Evolutionary conservation across 345 rosid genomes (phyloP).

Genomic region (Clausena lansium): DNA sequence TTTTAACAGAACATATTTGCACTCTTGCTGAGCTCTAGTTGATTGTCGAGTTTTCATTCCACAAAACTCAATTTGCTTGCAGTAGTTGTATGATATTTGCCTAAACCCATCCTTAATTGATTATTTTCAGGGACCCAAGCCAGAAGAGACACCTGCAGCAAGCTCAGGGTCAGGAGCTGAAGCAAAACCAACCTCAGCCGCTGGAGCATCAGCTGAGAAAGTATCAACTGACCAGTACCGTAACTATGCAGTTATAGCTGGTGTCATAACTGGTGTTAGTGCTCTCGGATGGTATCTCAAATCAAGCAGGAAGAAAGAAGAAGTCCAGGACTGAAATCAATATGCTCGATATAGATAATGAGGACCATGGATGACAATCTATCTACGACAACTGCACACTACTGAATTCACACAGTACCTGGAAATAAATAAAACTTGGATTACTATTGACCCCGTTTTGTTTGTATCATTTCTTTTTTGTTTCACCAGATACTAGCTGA

Average conservation of each 20-base stretch:
- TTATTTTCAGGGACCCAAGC: conserved; percentile 60
- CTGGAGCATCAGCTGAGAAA: conserved; percentile 53
- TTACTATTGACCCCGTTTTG: not conserved
- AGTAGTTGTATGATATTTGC: not conserved
- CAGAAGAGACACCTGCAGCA: conserved; percentile 53
- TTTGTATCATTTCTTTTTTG: not conserved
- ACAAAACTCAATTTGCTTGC: not conserved
- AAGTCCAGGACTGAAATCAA: conserved; percentile 52
- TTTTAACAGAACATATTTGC: not conserved
- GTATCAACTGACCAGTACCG: conserved; percentile 69
- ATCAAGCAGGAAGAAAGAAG: conserved; percentile 67
- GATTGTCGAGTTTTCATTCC: not conserved
- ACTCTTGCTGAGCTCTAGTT: not conserved
- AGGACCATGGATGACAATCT: not conserved
- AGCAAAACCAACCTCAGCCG: conserved; percentile 47
- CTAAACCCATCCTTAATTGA: not conserved
- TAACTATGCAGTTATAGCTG: conserved; percentile 87
- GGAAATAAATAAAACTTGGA: conserved; percentile 18
- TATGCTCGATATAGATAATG: not conserved
- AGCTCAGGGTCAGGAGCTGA: conserved; percentile 38
- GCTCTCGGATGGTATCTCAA: conserved; percentile 89
- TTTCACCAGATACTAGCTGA: not conserved
- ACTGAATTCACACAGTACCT: not conserved
- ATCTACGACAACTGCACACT: not conserved
- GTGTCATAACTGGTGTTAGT: conserved; percentile 52